Evolutionary conservation across 1,139 yeast genomes (phyloP).

Genomic region (Arxiozyma slooffiae): DNA sequence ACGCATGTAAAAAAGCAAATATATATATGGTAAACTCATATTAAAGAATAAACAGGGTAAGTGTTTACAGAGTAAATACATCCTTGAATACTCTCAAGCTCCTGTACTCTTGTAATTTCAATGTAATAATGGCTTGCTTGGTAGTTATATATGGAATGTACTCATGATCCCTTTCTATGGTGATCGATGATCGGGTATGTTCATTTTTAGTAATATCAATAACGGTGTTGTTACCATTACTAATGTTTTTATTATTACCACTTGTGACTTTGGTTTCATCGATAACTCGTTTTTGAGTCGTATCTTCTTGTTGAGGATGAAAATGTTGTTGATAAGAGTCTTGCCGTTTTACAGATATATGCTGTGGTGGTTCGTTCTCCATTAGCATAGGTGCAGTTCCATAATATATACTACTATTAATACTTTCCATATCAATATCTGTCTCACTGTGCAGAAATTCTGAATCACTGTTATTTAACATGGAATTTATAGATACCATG

Average conservation of each 20-base stretch:
- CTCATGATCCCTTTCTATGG: neutral
- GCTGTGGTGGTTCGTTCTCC: neutral
- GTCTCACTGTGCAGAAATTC: conserved; percentile 20
- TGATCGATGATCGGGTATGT: neutral
- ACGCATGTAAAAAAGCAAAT: too few species aligned
- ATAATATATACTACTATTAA: conserved; percentile 19
- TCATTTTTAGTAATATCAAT: neutral
- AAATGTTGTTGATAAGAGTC: neutral
- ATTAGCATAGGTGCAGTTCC: conserved; percentile 7
- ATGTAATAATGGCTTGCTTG: conserved; percentile 13
- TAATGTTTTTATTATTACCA: neutral
- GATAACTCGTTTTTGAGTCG: neutral
- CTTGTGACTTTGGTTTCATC: neutral
- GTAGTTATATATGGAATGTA: conserved; percentile 12
- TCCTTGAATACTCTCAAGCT: conserved; percentile 23
- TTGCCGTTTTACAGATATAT: neutral
- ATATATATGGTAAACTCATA: too few species aligned
- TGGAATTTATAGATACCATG: conserved; percentile 11
- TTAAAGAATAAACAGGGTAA: too few species aligned
- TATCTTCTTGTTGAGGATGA: neutral
- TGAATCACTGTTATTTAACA: conserved; percentile 21
- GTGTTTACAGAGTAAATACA: conserved; percentile 18
- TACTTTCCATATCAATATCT: conserved; percentile 14
- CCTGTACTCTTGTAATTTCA: conserved; percentile 20
- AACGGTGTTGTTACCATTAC: too few species aligned